Conservation (phyloP, 1,284 basidiomycete genomes). For the Ceratobasidium sp. region DNA sequence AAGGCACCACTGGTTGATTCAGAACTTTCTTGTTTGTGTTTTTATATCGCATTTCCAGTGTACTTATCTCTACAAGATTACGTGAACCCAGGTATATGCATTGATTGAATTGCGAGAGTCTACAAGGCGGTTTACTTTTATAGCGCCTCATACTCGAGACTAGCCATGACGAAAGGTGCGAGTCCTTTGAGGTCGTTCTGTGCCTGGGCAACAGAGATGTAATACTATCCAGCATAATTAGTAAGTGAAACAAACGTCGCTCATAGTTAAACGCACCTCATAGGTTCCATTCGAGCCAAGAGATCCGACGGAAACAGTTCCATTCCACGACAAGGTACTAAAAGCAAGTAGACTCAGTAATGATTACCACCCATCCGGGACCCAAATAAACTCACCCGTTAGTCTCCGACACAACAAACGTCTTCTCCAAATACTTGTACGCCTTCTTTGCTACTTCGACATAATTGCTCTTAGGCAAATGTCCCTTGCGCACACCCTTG, state of each 20-base stretch:
- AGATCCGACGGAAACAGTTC: slow-evolving; percentile 40
- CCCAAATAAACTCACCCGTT: slow-evolving; percentile 54
- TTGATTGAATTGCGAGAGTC: neutral
- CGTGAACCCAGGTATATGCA: slow-evolving; percentile 35
- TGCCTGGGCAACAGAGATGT: slow-evolving; percentile 54
- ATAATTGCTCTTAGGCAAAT: slow-evolving; percentile 56
- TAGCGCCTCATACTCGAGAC: slow-evolving; percentile 60
- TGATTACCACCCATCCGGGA: neutral
- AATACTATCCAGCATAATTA: slow-evolving; percentile 30
- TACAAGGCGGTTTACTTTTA: neutral
- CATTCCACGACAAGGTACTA: slow-evolving; percentile 62
- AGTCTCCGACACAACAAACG: slow-evolving; percentile 61
- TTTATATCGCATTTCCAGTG: neutral
- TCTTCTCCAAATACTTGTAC: slow-evolving; percentile 61
- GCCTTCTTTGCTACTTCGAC: slow-evolving; percentile 60
- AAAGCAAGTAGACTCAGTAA: slow-evolving; percentile 29
- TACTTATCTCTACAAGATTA: slow-evolving; percentile 27
- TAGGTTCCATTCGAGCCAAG: slow-evolving; percentile 44
- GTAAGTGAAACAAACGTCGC: neutral
- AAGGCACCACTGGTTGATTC: slow-evolving; percentile 25
- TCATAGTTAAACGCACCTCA: slow-evolving; percentile 6
- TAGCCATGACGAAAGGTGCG: slow-evolving; percentile 65
- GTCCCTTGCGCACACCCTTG: slow-evolving; percentile 63
- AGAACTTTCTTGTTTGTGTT: slow-evolving; percentile 4
- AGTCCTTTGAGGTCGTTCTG: slow-evolving; percentile 65